Conservation (phyloP, 768 basidiomycete genomes). For the Rhizopogon vesiculosus region DNA sequence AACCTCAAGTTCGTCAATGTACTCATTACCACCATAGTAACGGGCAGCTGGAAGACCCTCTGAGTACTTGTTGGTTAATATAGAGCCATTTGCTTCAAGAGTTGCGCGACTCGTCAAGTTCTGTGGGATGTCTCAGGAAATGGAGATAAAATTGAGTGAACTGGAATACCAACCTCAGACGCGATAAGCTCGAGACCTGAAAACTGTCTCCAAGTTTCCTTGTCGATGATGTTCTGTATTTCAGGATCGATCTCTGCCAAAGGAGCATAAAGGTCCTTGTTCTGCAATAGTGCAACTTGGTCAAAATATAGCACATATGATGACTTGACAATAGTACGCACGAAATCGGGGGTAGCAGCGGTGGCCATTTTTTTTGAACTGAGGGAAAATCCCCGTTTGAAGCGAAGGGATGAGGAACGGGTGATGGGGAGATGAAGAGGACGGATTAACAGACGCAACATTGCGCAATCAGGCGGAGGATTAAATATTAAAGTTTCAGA, state of each 20-base stretch:
- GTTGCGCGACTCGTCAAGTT: constrained; percentile 94
- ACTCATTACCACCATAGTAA: constrained; percentile 98
- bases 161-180: constrained; percentile 68
- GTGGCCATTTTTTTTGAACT: constrained; percentile 54
- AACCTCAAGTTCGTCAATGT: constrained; percentile 92
- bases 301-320: background rate
- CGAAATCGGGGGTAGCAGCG: constrained; percentile 55
- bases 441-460: constrained; percentile 24
- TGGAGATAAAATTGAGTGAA: background rate
- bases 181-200: constrained; percentile 98
- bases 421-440: constrained; percentile 22
- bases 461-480: constrained; percentile 2
- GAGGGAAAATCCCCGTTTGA: constrained; percentile 9
- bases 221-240: constrained; percentile 96
- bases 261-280: constrained; percentile 85
- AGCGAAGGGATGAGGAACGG: constrained; percentile 18
- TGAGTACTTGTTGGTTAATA: constrained; percentile 99
- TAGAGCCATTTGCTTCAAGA: constrained; percentile 98
- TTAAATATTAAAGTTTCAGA: constrained; percentile 17
- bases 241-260: constrained; percentile 91
- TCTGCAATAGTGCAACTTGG: constrained; percentile 43
- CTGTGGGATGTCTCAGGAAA: constrained; percentile 34
- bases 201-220: constrained; percentile 98
- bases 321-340: constrained; percentile 27
- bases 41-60: constrained; percentile 98